Evolutionary conservation across 805 yeast species (phyloP).

Genomic region (Lipomyces japonicus): DNA sequence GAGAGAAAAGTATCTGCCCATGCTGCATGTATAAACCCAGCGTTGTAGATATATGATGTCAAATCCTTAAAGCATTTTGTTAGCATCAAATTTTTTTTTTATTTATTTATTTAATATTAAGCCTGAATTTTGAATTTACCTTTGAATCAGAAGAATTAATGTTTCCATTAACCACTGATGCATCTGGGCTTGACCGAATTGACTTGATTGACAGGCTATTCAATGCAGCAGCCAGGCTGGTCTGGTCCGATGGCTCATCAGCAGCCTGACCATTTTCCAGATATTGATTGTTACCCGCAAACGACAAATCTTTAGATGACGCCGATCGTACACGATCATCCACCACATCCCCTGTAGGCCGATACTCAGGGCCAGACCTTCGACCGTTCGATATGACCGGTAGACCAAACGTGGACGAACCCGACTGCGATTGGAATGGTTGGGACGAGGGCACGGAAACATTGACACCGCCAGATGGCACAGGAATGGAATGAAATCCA

Average conservation of each 20-base stretch:
- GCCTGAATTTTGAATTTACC: not conserved
- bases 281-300: no score
- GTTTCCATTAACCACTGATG: not conserved
- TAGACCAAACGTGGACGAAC: not conserved
- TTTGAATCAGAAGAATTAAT: not conserved
- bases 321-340: no score
- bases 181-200: not conserved
- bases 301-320: no score
- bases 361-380: no score
- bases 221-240: not conserved
- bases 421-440: no score
- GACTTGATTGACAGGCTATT: conserved; percentile 4
- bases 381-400: conserved; percentile 1
- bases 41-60: conserved; percentile 33
- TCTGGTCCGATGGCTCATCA: not conserved
- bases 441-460: no score
- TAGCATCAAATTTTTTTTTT: no score
- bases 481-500: not conserved
- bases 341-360: no score
- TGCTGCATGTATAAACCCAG: conserved; percentile 37
- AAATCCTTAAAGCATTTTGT: no score
- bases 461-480: no score
- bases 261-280: no score
- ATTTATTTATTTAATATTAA: no score
- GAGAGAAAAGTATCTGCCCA: conserved; percentile 38